phyloP scores from a whole-genome alignment of 345 rosid genomes.

The Brassica incana region DNA sequence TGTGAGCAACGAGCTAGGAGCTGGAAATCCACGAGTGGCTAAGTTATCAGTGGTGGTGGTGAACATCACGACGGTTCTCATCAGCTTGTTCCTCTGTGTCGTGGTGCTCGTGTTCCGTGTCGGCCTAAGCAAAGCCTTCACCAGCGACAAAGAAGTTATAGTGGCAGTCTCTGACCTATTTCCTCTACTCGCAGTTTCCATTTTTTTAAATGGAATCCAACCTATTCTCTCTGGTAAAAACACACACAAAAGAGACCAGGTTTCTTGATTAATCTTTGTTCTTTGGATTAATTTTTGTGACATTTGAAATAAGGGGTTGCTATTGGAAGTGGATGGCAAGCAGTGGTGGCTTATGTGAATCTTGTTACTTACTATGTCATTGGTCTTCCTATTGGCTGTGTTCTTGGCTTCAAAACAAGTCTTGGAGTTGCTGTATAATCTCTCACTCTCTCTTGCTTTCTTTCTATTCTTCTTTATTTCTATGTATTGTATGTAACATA shows the following conservation, averaged over 20 bases:
- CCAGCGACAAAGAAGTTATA: constrained; percentile 62
- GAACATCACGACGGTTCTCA: constrained; percentile 55
- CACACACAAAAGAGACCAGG: neutral
- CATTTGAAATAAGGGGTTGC: constrained; percentile 64
- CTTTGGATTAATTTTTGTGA: neutral
- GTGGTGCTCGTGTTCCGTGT: constrained; percentile 53
- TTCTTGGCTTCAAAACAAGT: constrained; percentile 81
- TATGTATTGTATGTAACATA: neutral
- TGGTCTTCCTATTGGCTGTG: constrained; percentile 91
- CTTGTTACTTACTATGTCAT: constrained; percentile 71
- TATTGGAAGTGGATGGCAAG: constrained; percentile 98
- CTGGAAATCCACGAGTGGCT: constrained; percentile 72
- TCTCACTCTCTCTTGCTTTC: neutral
- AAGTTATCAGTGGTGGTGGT: constrained; percentile 79
- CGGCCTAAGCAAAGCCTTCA: constrained; percentile 70
- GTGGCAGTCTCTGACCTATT: constrained; percentile 63
- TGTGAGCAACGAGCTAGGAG: constrained; percentile 91
- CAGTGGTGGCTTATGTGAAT: constrained; percentile 85
- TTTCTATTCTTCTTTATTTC: neutral
- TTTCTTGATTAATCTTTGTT: neutral
- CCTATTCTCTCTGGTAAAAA: constrained; percentile 88
- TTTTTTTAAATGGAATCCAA: constrained; percentile 85
- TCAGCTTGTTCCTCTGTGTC: constrained; percentile 56
- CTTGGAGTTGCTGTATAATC: constrained; percentile 72
- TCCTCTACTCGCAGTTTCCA: constrained; percentile 81